Conservation (phyloP, 495 filamentous ascomycete species). For the Penicillium nucicola region DNA sequence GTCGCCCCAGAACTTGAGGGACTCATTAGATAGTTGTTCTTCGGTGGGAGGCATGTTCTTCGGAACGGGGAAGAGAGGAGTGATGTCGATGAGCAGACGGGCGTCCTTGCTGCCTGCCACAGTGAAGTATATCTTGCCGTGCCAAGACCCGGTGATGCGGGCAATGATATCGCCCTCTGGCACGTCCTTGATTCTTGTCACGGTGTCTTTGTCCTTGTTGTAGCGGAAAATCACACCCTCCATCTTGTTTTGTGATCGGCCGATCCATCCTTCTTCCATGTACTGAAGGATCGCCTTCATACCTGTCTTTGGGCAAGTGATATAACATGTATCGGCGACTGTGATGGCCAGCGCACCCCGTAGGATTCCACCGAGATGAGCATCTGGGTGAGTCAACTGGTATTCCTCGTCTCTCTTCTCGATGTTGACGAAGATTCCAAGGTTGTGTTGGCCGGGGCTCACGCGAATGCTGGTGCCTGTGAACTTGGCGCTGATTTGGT, state of each 20-base stretch:
- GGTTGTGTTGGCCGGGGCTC: constrained; percentile 84
- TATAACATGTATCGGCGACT: constrained; percentile 81
- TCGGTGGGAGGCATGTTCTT: constrained; percentile 76
- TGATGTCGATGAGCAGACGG: constrained; percentile 79
- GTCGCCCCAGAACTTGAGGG: constrained; percentile 77
- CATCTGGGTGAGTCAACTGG: constrained; percentile 88
- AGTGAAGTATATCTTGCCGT: constrained; percentile 66
- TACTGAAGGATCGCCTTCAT: constrained; percentile 91
- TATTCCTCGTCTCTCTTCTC: constrained; percentile 83
- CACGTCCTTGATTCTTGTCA: constrained; percentile 76
- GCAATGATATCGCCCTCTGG: constrained; percentile 77
- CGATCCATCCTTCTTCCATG: constrained; percentile 91
- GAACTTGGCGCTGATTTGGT: constrained; percentile 96
- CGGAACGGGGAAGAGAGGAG: constrained; percentile 68
- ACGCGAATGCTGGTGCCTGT: constrained; percentile 93
- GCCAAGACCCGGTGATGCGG: constrained; percentile 83
- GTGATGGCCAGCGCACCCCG: constrained; percentile 79
- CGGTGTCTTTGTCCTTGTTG: constrained; percentile 75
- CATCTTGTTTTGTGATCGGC: constrained; percentile 83
- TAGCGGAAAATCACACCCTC: constrained; percentile 90
- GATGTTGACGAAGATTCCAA: constrained; percentile 91
- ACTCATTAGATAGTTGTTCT: constrained; percentile 83
- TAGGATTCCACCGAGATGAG: constrained; percentile 86
- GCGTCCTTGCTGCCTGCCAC: constrained; percentile 56
- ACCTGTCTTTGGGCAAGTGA: constrained; percentile 81